Evolutionary conservation across 345 rosid genomes (phyloP), one percentile per base, ranked within the genome.

Genomic region (Rhodamnia rubescens): DNA sequence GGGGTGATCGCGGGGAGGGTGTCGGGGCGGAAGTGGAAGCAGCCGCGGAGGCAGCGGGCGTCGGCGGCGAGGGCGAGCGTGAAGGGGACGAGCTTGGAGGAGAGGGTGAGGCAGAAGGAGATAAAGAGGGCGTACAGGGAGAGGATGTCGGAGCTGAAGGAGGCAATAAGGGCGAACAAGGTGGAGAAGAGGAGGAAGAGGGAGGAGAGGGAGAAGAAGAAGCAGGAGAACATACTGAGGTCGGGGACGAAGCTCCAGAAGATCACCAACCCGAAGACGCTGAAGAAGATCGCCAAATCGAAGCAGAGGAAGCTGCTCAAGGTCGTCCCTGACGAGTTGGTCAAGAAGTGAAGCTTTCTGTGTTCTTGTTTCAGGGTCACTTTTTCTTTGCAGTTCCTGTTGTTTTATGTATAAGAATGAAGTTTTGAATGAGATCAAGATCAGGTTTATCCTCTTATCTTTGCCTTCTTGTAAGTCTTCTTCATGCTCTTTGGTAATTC

Each of bases 1-100:
- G 99, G 99, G 32, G 99, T 97, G 83, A 95, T 97, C 56, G 96
- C 96, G 52, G 99, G 98, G 69, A 95, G 83, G 90, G 99, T 92
- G 7, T 97, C 98, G 1, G 98, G 98, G 5, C 88, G 98, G 89
- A 89, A 89, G 26, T 97, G 98, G 99, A 97, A 97, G 90, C 92
- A 91, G 92, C 90, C 89, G 84, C 85, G 96, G 80, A 87, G 88
- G 85, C 95, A 93, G 9, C 89, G 98, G 52, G 89, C 98, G 42
- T 97, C 99, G 52, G 98, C 96, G 84, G 85, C 86, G 90, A 89
- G 87, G 26, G 98, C 92, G 90, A 94, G 89, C 90, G 81, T 85
- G 90, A 93, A 84, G 85, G 90, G 94, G 83, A 90, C 91, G 29
- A 74, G 53, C 22, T 87, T 90, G 51, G 97, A 97, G 90, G 96